Evolutionary conservation across 495 filamentous ascomycete species (phyloP).

Genomic region (Rhypophila decipiens): DNA sequence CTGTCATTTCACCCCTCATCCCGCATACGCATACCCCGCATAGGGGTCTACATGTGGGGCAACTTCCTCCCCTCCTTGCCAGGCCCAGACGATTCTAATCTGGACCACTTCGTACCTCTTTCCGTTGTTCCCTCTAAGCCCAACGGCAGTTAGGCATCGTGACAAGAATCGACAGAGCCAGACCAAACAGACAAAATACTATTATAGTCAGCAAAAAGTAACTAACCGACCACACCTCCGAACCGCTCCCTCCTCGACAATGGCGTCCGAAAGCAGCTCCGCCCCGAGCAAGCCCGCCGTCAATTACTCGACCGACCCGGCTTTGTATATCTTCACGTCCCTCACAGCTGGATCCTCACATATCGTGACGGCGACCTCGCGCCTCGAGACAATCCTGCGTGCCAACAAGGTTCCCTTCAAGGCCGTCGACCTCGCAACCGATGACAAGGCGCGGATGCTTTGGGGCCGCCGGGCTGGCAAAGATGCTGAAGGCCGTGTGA

Average conservation of each 20-base stretch:
- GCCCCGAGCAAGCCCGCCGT: constrained; percentile 12
- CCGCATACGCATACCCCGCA: too few species aligned
- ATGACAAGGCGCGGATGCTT: constrained; percentile 83
- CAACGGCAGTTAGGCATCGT: not conserved
- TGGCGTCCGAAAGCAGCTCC: constrained; percentile 42
- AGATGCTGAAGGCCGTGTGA: constrained; percentile 51
- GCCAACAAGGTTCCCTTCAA: constrained; percentile 91
- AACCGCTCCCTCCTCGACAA: constrained; percentile 17
- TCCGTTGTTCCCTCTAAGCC: not conserved
- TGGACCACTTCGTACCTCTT: too few species aligned
- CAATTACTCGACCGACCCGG: constrained; percentile 65
- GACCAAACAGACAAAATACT: constrained; percentile 1
- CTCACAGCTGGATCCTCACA: constrained; percentile 92
- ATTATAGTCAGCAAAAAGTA: too few species aligned
- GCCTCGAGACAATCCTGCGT: constrained; percentile 92
- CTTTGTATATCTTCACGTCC: constrained; percentile 89
- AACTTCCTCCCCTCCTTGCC: too few species aligned
- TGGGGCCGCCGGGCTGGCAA: constrained; percentile 75
- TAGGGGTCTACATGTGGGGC: too few species aligned
- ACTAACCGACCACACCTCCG: too few species aligned
- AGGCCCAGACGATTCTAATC: too few species aligned
- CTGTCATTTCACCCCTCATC: too few species aligned
- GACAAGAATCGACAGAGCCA: not conserved
- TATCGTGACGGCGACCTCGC: constrained; percentile 92
- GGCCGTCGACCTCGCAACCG: constrained; percentile 84